A percentile compares a stretch with the other conserved stretches of the same genome.
These are phyloP conservation scores for Ilyonectria sp. DNA, from an alignment of 2,329 filamentous ascomycete genomes.

Conservation along the genomic window DNA sequence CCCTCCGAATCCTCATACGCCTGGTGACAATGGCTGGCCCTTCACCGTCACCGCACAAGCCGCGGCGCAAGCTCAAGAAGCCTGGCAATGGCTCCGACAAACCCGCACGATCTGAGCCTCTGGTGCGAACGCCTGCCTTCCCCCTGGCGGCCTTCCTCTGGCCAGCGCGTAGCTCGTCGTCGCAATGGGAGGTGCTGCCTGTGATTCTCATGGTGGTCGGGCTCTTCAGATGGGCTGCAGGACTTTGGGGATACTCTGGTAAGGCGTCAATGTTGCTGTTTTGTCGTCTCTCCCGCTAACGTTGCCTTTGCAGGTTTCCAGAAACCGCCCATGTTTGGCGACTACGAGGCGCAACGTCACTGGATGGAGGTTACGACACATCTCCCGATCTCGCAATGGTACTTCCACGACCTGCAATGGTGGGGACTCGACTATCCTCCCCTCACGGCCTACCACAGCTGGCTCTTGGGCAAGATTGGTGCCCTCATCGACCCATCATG, in stretches of 20 bases:
- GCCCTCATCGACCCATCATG: slow-evolving; percentile 83
- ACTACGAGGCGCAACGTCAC: slow-evolving; percentile 97
- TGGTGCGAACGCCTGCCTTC: slow-evolving; percentile 79
- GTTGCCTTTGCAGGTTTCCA: slow-evolving; percentile 73
- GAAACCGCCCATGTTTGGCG: slow-evolving; percentile 91
- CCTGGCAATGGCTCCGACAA: slow-evolving; percentile 58
- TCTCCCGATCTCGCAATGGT: slow-evolving; percentile 94
- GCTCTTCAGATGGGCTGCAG: slow-evolving; percentile 92
- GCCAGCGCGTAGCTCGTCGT: slow-evolving; percentile 86
- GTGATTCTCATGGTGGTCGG: slow-evolving; percentile 91
- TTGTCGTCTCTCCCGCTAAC: slow-evolving; percentile 31
- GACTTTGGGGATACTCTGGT: slow-evolving; percentile 97
- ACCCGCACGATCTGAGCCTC: slow-evolving; percentile 56
- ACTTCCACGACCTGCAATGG: slow-evolving; percentile 96
- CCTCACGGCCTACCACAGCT: slow-evolving; percentile 98
- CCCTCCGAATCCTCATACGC: slow-evolving; percentile 24
- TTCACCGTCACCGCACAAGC: slow-evolving; percentile 71
- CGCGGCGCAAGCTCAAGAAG: slow-evolving; percentile 72
- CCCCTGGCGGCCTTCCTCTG: slow-evolving; percentile 95
- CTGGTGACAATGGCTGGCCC: slow-evolving; percentile 66
- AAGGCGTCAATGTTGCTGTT: slow-evolving; percentile 41
- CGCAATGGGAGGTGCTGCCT: slow-evolving; percentile 93
- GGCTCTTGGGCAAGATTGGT: slow-evolving; percentile 91
- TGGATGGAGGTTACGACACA: slow-evolving; percentile 98
- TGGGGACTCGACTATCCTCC: slow-evolving; percentile 99